Percentiles rank a stretch among this genome's conserved stretches.
Evolutionary conservation across 768 basidiomycete genomes (phyloP).

Genomic region (Termitomyces sp.): DNA sequence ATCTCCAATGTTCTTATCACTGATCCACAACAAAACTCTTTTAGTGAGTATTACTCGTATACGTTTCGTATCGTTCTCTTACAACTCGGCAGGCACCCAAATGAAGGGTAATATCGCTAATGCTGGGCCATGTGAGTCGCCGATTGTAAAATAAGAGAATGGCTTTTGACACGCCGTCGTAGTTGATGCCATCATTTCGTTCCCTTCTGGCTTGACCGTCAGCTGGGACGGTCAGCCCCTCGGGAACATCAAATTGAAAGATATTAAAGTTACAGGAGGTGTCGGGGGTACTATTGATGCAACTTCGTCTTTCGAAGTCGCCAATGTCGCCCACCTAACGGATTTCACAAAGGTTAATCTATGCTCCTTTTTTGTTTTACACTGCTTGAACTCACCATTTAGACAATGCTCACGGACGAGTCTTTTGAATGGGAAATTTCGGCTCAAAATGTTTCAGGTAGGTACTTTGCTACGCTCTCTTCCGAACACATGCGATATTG

Average conservation of each 20-base stretch:
- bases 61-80: not conserved
- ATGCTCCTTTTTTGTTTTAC: not conserved
- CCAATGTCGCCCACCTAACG: conserved; percentile 49
- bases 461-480: conserved; percentile 7
- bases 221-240: conserved; percentile 53
- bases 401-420: conserved; percentile 55
- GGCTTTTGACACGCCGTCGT: conserved; percentile 5
- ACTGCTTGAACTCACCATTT: not conserved
- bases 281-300: conserved; percentile 55
- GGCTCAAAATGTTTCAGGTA: conserved; percentile 57
- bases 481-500: not conserved
- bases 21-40: conserved; percentile 49
- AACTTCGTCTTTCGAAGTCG: conserved; percentile 51
- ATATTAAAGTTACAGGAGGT: conserved; percentile 54
- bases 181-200: conserved; percentile 67
- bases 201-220: conserved; percentile 55
- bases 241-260: conserved; percentile 55
- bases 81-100: conserved; percentile 29
- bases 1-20: conserved; percentile 58
- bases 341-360: conserved; percentile 54
- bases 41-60: conserved; percentile 31
- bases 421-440: conserved; percentile 68
- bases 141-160: not conserved
- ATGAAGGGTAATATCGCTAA: conserved; percentile 61
- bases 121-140: conserved; percentile 61